Evolutionary conservation across 495 filamentous ascomycete genomes (phyloP).

Genomic region (Penicillium odoratum): DNA sequence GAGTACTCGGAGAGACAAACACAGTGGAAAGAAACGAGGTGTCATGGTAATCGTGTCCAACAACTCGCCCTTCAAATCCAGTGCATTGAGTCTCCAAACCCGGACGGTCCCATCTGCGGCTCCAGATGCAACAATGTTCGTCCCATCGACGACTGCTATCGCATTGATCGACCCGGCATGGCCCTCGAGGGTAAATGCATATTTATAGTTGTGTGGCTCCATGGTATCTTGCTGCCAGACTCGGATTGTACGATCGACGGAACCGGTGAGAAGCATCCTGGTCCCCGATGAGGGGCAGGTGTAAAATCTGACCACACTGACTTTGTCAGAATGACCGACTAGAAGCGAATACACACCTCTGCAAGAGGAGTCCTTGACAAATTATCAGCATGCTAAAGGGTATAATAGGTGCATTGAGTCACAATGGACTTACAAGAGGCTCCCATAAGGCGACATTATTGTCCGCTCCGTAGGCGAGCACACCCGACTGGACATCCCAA

Average conservation of each 20-base stretch:
- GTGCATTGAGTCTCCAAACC: slow-evolving; percentile 64
- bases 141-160: slow-evolving; percentile 57
- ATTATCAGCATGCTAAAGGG: slow-evolving; percentile 7
- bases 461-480: slow-evolving; percentile 88
- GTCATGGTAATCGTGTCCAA: slow-evolving; percentile 71
- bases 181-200: slow-evolving; percentile 53
- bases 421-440: slow-evolving; percentile 62
- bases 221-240: slow-evolving; percentile 58
- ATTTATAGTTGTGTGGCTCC: slow-evolving; percentile 31
- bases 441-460: slow-evolving; percentile 87
- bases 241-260: slow-evolving; percentile 75
- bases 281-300: slow-evolving; percentile 45
- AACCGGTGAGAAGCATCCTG: slow-evolving; percentile 71
- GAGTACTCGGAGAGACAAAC: slow-evolving; percentile 64
- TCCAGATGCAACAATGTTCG: slow-evolving; percentile 66
- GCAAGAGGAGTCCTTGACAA: slow-evolving; percentile 44
- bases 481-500: slow-evolving; percentile 70
- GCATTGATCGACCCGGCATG: slow-evolving; percentile 80
- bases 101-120: slow-evolving; percentile 81
- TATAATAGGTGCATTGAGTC: not conserved
- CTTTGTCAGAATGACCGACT: slow-evolving; percentile 76
- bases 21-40: slow-evolving; percentile 78
- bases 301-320: slow-evolving; percentile 83
- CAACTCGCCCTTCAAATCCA: slow-evolving; percentile 40
- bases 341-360: slow-evolving; percentile 68